phyloP scores from a whole-genome alignment of 2,329 filamentous ascomycete species.

The Aspergillus neotritici region DNA sequence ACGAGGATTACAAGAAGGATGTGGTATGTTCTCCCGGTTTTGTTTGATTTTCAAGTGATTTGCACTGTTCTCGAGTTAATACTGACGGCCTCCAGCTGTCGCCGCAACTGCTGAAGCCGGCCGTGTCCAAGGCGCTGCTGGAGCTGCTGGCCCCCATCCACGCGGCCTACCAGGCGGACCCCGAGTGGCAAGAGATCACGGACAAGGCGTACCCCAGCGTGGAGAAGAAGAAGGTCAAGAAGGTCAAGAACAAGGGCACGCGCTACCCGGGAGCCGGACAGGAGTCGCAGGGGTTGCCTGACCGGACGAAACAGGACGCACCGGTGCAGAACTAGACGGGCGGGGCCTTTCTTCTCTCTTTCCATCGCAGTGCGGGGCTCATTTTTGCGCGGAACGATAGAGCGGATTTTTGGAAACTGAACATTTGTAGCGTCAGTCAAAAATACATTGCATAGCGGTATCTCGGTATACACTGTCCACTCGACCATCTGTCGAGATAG shows the following conservation, averaged over 20 bases:
- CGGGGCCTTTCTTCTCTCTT: too few species aligned
- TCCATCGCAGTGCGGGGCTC: too few species aligned
- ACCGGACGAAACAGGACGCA: too few species aligned
- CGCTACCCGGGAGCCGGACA: constrained; percentile 39
- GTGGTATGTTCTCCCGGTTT: constrained; percentile 50
- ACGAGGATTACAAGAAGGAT: constrained; percentile 74
- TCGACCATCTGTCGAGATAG: too few species aligned
- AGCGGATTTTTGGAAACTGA: too few species aligned
- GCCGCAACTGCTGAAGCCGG: constrained; percentile 83
- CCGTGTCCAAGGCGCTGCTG: constrained; percentile 67
- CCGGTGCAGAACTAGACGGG: too few species aligned
- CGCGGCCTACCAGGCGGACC: constrained; percentile 60
- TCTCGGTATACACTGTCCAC: too few species aligned
- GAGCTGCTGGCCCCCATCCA: constrained; percentile 73
- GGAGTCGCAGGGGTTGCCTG: constrained; percentile 15
- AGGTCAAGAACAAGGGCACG: constrained; percentile 69
- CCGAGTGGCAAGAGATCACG: constrained; percentile 75
- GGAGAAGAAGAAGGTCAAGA: constrained; percentile 68
- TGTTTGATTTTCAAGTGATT: not conserved
- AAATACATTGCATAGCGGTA: too few species aligned
- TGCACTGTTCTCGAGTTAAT: not conserved
- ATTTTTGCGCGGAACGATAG: too few species aligned
- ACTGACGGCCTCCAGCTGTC: constrained; percentile 52
- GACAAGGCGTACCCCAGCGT: constrained; percentile 73
- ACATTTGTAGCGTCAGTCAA: too few species aligned